A percentile compares a stretch with the other conserved stretches of the same genome.
Conservation (phyloP, 2,329 filamentous ascomycete genomes). For the Mycogone perniciosa region DNA sequence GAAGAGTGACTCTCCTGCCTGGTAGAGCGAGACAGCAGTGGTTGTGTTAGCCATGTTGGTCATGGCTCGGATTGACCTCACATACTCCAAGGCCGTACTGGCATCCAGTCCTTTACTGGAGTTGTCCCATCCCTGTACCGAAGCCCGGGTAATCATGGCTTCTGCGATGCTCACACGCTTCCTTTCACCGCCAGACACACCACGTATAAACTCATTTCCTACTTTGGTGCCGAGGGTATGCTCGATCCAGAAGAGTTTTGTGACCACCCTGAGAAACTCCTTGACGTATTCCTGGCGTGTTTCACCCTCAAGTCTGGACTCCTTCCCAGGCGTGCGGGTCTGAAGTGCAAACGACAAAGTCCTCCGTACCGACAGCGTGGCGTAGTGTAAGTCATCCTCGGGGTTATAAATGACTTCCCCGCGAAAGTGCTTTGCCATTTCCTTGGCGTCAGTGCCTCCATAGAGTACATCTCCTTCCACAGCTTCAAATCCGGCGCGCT, state of each 20-base stretch:
- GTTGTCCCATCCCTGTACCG: slow-evolving; percentile 68
- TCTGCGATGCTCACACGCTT: slow-evolving; percentile 75
- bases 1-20: slow-evolving; percentile 60
- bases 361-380: slow-evolving; percentile 59
- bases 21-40: slow-evolving; percentile 65
- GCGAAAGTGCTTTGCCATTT: slow-evolving; percentile 48
- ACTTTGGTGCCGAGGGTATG: slow-evolving; percentile 64
- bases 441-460: slow-evolving; percentile 40
- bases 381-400: slow-evolving; percentile 63
- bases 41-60: slow-evolving; percentile 67
- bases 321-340: slow-evolving; percentile 50
- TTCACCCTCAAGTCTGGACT: slow-evolving; percentile 52
- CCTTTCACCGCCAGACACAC: slow-evolving; percentile 57
- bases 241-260: slow-evolving; percentile 65
- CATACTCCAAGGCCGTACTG: slow-evolving; percentile 67
- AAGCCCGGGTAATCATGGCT: slow-evolving; percentile 51
- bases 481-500: slow-evolving; percentile 55
- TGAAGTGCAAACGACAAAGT: slow-evolving; percentile 62
- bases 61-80: slow-evolving; percentile 54
- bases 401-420: slow-evolving; percentile 63
- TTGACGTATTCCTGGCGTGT: slow-evolving; percentile 47
- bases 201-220: slow-evolving; percentile 61
- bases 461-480: slow-evolving; percentile 62
- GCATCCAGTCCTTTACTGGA: slow-evolving; percentile 66
- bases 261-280: slow-evolving; percentile 53